Evolutionary conservation across 169 alveolate species (phyloP), one percentile per base, ranked within the genome.

Genomic region (Plasmodium blacklocki): DNA sequence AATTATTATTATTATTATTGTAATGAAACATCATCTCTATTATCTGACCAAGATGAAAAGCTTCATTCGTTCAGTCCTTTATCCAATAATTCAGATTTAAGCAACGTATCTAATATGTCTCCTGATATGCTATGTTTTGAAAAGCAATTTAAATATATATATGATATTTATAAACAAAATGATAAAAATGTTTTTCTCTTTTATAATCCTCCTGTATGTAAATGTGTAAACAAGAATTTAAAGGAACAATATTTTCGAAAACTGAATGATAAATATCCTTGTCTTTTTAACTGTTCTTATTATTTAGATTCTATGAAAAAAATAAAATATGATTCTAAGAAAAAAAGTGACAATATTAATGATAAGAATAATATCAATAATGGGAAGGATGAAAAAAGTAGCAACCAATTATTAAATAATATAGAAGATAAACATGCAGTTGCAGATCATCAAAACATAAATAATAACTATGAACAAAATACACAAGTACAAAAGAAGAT

Each of bases 151-250:
- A 86, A 86, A 60, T 73, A 86, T 72, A 86, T 86, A 45, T 86
- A 86, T 86, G 92, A 86, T 56, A 62, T 86, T 74, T 86, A 86
- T 64, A 86, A 11, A 23, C 86, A 86, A 21, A 86, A 86, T 72
- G 92, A 86, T 15, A 56, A 86, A 70, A 86, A 86, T 49, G 76
- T 86, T 3, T 86, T 47, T 21, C 39, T 86, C 19, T 86, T 86
- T 86, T 70, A 70, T 43, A 86, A 86, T 29, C 92, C 92, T n/a
- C 92, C 92, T 21, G 45, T 86, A 52, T 86, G 92, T 49, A 86
- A 70, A 67, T 86, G 92, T 8, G 47, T 39, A 8, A 86, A 86
- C 23, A 86, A 86, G 49, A 1, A 15, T 3, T 62, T 86, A 6
- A 86, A 86, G 49, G 87, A 86, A 56, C 15, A 21, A 29, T 86